phyloP scores from a whole-genome alignment of 352 stramenopile species.

The Pythium dissimile region DNA sequence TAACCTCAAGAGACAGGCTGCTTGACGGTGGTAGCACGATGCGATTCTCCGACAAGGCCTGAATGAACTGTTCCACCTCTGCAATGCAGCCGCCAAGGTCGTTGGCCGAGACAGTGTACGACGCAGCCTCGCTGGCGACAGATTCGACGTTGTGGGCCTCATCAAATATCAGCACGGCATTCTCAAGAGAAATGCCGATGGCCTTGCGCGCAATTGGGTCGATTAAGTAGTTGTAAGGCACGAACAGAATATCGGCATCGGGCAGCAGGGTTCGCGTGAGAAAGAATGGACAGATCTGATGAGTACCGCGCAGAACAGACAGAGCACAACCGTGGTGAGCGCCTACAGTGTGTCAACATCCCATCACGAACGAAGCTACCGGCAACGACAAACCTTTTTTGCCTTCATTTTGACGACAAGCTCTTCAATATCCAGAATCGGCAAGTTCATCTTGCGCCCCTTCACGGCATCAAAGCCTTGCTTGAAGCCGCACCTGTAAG shows the following conservation, averaged over 20 bases:
- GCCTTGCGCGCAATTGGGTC: conserved; percentile 89
- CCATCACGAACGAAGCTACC: not conserved
- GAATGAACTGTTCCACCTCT: conserved; percentile 90
- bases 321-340: not conserved
- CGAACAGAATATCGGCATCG: conserved; percentile 95
- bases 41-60: conserved; percentile 52
- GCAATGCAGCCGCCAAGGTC: conserved; percentile 93
- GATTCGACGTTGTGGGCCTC: conserved; percentile 99
- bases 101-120: conserved; percentile 93
- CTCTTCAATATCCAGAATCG: conserved; percentile 99
- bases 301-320: no score
- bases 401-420: conserved; percentile 88
- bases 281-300: conserved; percentile 97
- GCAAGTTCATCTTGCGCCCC: conserved; percentile 44
- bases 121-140: conserved; percentile 92
- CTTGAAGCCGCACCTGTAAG: conserved; percentile 67
- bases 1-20: conserved; percentile 63
- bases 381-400: conserved; percentile 58
- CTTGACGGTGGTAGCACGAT: conserved; percentile 47
- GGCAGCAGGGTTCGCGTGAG: conserved; percentile 88
- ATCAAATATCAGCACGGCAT: conserved; percentile 98
- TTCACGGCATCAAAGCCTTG: conserved; percentile 66
- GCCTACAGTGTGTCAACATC: not conserved
- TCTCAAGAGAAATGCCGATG: conserved; percentile 94
- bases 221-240: conserved; percentile 99